Conservation (phyloP, 345 rosid genomes). For the Arabidopsis arenosa region DNA sequence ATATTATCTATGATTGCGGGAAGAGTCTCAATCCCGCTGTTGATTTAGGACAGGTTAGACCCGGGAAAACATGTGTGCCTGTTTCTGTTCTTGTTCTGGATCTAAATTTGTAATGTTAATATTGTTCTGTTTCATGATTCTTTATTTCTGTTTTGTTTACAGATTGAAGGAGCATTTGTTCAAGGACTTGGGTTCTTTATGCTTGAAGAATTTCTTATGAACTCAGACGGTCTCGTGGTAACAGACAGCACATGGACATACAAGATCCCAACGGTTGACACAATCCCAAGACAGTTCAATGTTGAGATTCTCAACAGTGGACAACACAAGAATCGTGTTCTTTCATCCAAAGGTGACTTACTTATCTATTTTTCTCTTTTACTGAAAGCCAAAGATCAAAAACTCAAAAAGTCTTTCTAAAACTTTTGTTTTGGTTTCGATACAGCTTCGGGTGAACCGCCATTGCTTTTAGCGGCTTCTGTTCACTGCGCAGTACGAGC, state of each 20-base stretch:
- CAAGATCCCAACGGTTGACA: constrained; percentile 93
- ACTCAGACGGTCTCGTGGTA: constrained; percentile 75
- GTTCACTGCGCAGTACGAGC: constrained; percentile 84
- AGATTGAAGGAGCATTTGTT: constrained; percentile 98
- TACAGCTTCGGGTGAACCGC: constrained; percentile 98
- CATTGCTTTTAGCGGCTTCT: constrained; percentile 80
- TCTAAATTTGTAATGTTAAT: constrained; percentile 3
- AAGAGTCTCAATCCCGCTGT: constrained; percentile 97
- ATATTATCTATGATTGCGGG: constrained; percentile 93
- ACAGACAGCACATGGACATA: constrained; percentile 89
- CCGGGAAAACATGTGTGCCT: neutral
- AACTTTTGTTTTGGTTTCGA: constrained; percentile 35
- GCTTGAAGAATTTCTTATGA: constrained; percentile 82
- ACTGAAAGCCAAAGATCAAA: constrained; percentile 10
- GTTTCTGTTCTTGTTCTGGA: neutral
- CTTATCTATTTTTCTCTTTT: neutral
- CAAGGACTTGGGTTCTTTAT: constrained; percentile 96
- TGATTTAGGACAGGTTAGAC: constrained; percentile 91
- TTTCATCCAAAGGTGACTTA: constrained; percentile 84
- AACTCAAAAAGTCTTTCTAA: neutral
- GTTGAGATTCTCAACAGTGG: constrained; percentile 82
- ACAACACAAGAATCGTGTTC: constrained; percentile 73
- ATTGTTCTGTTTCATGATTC: constrained; percentile 11
- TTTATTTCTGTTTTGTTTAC: constrained; percentile 13
- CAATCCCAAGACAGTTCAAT: constrained; percentile 82